Evolutionary conservation across 2,329 filamentous ascomycete species (phyloP), one percentile per base, ranked within the genome.

Genomic region (Fusarium sp.): DNA sequence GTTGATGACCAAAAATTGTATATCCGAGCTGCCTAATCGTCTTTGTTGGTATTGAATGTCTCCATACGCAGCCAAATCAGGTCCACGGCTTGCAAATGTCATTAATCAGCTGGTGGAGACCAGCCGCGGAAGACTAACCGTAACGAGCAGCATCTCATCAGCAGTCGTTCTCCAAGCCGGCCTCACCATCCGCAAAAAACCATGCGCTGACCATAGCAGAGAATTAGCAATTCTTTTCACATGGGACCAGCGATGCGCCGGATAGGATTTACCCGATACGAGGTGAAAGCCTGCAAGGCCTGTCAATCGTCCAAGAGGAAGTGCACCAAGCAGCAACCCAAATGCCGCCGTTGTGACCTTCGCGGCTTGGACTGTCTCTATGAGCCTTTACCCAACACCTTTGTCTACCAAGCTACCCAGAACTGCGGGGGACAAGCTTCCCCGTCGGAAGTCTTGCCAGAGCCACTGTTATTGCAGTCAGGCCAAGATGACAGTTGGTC

Each of bases 341-440:
- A 42, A 38, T 75, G 73, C 33, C 69, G 44, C 6, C 66, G 73
- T n/a, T 74, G 72, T 37, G 61, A 66, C 9, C 51, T 65, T n/a
- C 72, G 66, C 18, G 63, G 54, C 21, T n/a, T 74, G 39, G 14
- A 44, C 10, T 74, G 73, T 39, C 52, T 77, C 1, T 80, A 80
- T 33, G 63, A 66, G 25, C 51, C 60, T 11, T 33, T 39, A n/a
- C 68, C 59, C 38, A 58, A 52, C 4, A 72, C 44, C 37, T 38
- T 72, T 25, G 12, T 72, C 21, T 72, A 72, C 8, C 59, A 57
- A 15, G 41, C 63, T 16, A 21, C 49, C 23, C 41, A 58, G 4
- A 18, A 33, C 7, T 35, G 4, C 6, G 18, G 7, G 0, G n/a
- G 5, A 4, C 56, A 54, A 12, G n/a, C 46, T 3, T 23, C 27